Conservation (phyloP, 176 grass and related monocot species). For the Cenchrus americanus region DNA sequence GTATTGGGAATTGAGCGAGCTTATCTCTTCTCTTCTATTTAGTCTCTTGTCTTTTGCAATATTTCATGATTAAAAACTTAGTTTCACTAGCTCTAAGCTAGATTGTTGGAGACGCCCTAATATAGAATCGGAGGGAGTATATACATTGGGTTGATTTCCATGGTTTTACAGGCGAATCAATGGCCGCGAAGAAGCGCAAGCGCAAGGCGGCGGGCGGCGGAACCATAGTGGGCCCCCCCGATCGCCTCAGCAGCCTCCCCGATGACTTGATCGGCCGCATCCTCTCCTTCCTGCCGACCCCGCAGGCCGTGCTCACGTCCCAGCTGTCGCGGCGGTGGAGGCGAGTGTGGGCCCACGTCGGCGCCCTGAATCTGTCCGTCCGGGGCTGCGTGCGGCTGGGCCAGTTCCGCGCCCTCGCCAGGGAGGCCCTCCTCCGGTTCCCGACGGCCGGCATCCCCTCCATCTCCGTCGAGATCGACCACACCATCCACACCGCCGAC, state of each 20-base stretch:
- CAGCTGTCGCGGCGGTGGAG: slow-evolving; percentile 11
- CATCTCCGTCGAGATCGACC: slow-evolving; percentile 2
- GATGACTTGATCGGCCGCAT: not conserved
- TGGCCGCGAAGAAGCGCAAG: not conserved
- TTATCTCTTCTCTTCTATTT: no score
- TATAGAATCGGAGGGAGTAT: no score
- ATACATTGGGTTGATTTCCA: no score
- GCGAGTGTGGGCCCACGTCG: not conserved
- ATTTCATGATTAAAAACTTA: no score
- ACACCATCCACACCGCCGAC: not conserved
- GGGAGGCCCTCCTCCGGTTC: not conserved
- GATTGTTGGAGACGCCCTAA: no score
- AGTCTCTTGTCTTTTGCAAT: no score
- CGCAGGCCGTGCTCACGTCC: not conserved
- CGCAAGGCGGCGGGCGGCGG: not conserved
- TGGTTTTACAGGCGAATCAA: no score
- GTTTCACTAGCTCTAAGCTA: no score
- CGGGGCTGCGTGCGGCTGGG: not conserved
- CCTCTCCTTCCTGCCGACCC: not conserved
- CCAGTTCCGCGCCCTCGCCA: not conserved
- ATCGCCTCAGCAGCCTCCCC: not conserved
- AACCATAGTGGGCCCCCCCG: not conserved
- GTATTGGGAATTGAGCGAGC: no score
- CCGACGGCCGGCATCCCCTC: slow-evolving; percentile 1
- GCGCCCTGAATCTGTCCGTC: slow-evolving; percentile 1